Evolutionary conservation across 2,329 filamentous ascomycete genomes (phyloP).

Genomic region (Aureobasidium melanogenum): DNA sequence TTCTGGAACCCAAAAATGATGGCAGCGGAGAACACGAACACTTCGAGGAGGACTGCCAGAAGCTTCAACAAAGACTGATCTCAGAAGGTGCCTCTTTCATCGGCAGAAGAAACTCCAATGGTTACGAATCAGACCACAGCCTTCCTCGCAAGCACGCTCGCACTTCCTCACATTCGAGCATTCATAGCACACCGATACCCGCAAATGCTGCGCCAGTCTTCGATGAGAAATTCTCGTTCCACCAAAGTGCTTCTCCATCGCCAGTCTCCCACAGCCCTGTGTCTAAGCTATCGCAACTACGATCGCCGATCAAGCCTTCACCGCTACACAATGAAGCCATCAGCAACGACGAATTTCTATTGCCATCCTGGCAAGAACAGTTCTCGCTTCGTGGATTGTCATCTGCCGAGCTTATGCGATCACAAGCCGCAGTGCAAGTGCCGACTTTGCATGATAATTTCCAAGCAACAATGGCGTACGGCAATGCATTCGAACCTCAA

Average conservation of each 20-base stretch:
- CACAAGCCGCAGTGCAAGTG: slow-evolving; percentile 16
- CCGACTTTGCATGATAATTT: background rate
- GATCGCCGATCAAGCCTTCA: slow-evolving; percentile 22
- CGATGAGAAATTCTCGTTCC: slow-evolving; percentile 22
- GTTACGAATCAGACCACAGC: slow-evolving; percentile 49
- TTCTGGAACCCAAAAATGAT: slow-evolving; percentile 44
- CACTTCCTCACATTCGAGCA: slow-evolving; percentile 23
- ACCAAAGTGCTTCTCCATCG: slow-evolving; percentile 19
- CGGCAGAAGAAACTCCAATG: slow-evolving; percentile 43
- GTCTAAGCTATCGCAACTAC: slow-evolving; percentile 14
- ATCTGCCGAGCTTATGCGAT: slow-evolving; percentile 17
- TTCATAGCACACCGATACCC: slow-evolving; percentile 29
- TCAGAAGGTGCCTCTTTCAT: slow-evolving; percentile 43
- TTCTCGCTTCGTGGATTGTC: background rate
- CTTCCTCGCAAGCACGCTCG: slow-evolving; percentile 28
- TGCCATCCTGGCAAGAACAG: slow-evolving; percentile 14
- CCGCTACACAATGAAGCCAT: slow-evolving; percentile 13
- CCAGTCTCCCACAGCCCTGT: slow-evolving; percentile 20
- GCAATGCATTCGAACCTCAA: background rate
- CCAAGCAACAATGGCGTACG: background rate
- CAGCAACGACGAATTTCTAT: slow-evolving; percentile 14
- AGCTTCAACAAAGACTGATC: slow-evolving; percentile 47
- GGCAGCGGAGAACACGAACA: slow-evolving; percentile 35
- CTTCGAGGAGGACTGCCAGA: slow-evolving; percentile 51
- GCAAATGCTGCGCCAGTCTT: slow-evolving; percentile 21